Evolutionary conservation across 805 yeast species (phyloP), one percentile per base, ranked within the genome.

Genomic region (Yarrowia divulgata): DNA sequence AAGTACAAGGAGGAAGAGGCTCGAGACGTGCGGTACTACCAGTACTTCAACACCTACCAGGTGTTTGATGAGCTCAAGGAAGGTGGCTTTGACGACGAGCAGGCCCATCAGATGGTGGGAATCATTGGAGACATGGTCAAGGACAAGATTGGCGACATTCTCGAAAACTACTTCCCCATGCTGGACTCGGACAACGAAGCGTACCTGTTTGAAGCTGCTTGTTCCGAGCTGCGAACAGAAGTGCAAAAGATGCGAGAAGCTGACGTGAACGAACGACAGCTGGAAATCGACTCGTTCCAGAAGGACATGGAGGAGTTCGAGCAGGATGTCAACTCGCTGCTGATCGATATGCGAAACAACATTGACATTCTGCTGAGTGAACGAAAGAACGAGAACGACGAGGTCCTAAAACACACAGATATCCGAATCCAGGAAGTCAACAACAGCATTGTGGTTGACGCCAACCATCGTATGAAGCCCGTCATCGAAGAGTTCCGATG

Each of bases 191-290:
- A 93, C 72, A 94, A 93, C 74, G 97, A 94, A 74, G 85, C 87
- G 29, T 95, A 94, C 75, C 79, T 95, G 14, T 93, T 92, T 77
- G 94, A 93, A 76, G 96, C 97, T 40, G 97, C 97, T 0, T 91
- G 91, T 71, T 89, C 93, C 68, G 98, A 94, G 77, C 79, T 94
- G 45, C 79, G 89, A 62, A 91, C 90, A 55, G 97, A 93, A 73
- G 85, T 93, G 32, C 87, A 89, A 49, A 84, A 88, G 49, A 85
- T 89, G 39, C 81, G 98, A 72, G 93, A 89, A 71, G 80, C 82
- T 13, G 90, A 91, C 71, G 81, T 90, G 68, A 88, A 87, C 72
- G 89, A 88, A 67, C 82, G 89, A 67, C 87, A 89, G 29, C 85
- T 87, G 70, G 86, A 87, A 57, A 85, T 90, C 50, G 88, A 90